Base-by-base conservation (phyloP, 148 eudicot genomes). In the Chenopodium suecicum region DNA sequence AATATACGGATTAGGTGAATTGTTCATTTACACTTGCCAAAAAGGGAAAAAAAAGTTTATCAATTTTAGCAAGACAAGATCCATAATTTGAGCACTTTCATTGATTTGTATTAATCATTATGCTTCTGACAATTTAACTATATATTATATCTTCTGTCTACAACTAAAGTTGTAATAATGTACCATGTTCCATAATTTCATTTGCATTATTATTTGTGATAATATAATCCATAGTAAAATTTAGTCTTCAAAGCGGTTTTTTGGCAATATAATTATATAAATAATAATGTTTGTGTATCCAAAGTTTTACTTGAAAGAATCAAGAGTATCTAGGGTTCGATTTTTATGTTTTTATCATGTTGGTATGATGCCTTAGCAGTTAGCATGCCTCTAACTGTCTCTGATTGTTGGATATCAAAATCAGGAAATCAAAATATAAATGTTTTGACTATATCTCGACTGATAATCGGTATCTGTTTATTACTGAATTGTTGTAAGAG, bases 51-150 rank as follows among this genome's bases (percentile, higher is more conserved):
- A 52, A 9, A 1, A 17, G 1, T 16, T 41, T 4, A 31, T 75
- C 46, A 75, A 31, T 72, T 75, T 54, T 31, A 34, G 46, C 29
- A 75, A 31, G 65, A 54, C 78, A 75, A 75, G 41, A 75, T 75
- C 78, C 66, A 52, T 11, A 75, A 54, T 2, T 58, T 58, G n/a
- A 75, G 46, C 78, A 56, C 65, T 74, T 54, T 56, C 78, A 75
- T 74, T 54, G 44, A 52, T 54, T 29, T 52, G 12, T 17, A 29
- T 48, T 56, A 65, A 75, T 75, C 64, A 75, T 75, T 75, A 32
- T 75, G 78, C 65, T 20, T 56, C 44, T 31, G 25, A 56, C 54
- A 4, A 20, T 62, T 5, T 20, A 50, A 50, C 54, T 50, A 50
- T 50, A 20, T 6, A 70, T 70, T 41, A 37, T 70, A 19, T 41